These are phyloP conservation scores for Gleditsia sinensis DNA, from an alignment of 306 rosid genomes.

Conservation along the genomic window DNA sequence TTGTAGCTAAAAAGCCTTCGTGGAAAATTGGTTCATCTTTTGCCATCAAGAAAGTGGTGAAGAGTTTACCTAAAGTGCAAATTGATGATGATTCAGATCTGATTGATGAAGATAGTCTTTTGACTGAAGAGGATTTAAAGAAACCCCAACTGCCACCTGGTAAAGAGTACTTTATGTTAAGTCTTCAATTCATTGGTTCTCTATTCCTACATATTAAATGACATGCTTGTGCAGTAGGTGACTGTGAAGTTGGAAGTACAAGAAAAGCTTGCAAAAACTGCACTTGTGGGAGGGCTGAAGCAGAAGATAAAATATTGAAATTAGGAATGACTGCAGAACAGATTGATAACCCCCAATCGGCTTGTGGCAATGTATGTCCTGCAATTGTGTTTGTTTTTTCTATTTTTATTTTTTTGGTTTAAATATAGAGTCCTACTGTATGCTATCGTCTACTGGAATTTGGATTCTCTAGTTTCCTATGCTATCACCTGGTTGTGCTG, in stretches of 20 bases:
- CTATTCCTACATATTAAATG: neutral
- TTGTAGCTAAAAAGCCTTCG: slow-evolving; percentile 72
- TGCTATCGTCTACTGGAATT: neutral
- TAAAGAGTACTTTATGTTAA: slow-evolving; percentile 42
- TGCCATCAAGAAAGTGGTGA: slow-evolving; percentile 58
- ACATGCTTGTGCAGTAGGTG: slow-evolving; percentile 55
- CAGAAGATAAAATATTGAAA: slow-evolving; percentile 79
- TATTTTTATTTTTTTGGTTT: neutral
- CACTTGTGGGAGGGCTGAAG: slow-evolving; percentile 92
- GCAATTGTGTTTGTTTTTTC: neutral
- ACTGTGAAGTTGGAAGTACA: slow-evolving; percentile 82
- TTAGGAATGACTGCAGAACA: slow-evolving; percentile 71
- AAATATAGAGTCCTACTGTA: slow-evolving; percentile 7
- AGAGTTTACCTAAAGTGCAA: slow-evolving; percentile 60
- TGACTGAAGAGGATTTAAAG: slow-evolving; percentile 85
- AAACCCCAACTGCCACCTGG: slow-evolving; percentile 70
- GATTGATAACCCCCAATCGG: slow-evolving; percentile 79
- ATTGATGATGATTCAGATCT: slow-evolving; percentile 80
- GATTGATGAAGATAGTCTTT: slow-evolving; percentile 88
- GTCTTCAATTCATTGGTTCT: slow-evolving; percentile 9
- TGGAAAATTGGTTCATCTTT: slow-evolving; percentile 89
- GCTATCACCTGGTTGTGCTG: neutral
- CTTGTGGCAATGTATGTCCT: slow-evolving; percentile 84
- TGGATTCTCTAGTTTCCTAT: neutral
- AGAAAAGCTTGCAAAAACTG: slow-evolving; percentile 97